These are phyloP conservation scores for Cordyceps tenuipes DNA, from an alignment of 2,329 filamentous ascomycete species.

Conservation along the genomic window DNA sequence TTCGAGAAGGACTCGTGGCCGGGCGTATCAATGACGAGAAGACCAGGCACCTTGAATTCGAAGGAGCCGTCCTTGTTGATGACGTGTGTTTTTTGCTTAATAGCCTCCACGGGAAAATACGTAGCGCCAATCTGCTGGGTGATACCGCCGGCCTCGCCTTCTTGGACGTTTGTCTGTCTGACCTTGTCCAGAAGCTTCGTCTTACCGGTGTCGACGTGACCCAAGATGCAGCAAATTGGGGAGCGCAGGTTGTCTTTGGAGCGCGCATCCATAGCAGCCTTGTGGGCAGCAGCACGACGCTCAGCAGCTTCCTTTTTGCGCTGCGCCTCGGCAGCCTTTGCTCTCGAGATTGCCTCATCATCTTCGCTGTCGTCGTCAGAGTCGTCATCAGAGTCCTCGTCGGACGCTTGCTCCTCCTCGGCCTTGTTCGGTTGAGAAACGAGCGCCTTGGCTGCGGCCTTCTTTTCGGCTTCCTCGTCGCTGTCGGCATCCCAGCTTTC, in stretches of 20 bases:
- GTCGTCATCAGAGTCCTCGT: conserved; percentile 20
- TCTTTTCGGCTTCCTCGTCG: conserved; percentile 55
- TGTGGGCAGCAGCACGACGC: conserved; percentile 79
- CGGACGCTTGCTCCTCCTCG: conserved; percentile 42
- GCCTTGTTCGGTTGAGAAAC: conserved; percentile 14
- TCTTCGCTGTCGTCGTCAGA: conserved; percentile 45
- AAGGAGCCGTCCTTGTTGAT: conserved; percentile 87
- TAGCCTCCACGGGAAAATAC: conserved; percentile 93
- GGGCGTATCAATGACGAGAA: conserved; percentile 94
- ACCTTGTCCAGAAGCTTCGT: conserved; percentile 99
- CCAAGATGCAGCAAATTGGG: conserved; percentile 98
- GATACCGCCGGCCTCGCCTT: conserved; percentile 98
- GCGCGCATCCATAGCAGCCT: conserved; percentile 81
- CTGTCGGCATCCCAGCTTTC: conserved; percentile 91
- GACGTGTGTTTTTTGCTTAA: conserved; percentile 84
- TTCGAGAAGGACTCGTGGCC: conserved; percentile 99
- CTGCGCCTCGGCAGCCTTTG: conserved; percentile 61
- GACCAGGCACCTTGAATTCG: conserved; percentile 94
- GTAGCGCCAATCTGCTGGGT: conserved; percentile 99
- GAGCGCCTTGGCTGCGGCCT: conserved; percentile 13
- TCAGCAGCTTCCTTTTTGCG: conserved; percentile 85
- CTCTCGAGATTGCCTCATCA: conserved; percentile 68
- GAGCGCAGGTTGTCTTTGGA: conserved; percentile 93
- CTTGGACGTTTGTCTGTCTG: conserved; percentile 95
- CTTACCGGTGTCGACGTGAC: conserved; percentile 99